Conservation (phyloP, 768 basidiomycete genomes). For the Macrolepiota fuliginosa region DNA sequence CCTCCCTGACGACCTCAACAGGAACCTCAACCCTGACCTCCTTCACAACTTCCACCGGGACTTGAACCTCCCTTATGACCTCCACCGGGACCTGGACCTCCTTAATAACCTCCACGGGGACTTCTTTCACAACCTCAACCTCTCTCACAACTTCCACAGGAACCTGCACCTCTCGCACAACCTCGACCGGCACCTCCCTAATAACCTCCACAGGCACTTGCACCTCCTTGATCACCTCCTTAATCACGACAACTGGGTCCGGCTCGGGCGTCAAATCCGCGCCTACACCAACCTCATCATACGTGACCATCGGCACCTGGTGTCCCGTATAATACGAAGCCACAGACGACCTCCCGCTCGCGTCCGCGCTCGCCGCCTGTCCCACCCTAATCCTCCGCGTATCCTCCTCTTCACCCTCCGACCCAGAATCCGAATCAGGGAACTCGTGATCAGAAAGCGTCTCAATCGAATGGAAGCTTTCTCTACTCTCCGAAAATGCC, state of each 20-base stretch:
- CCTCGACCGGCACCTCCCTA: conserved; percentile 11
- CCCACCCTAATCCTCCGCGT: conserved; percentile 67
- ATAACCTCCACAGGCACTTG: conserved; percentile 15
- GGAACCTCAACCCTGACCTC: conserved; percentile 7
- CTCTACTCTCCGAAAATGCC: conserved; percentile 35
- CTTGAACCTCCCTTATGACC: conserved; percentile 11
- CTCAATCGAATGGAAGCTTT: conserved; percentile 77
- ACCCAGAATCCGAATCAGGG: conserved; percentile 45
- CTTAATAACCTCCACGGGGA: neutral
- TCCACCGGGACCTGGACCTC: conserved; percentile 5
- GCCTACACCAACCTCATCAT: conserved; percentile 48
- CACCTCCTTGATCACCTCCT: conserved; percentile 1
- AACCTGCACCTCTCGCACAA: conserved; percentile 7
- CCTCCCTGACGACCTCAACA: conserved; percentile 2
- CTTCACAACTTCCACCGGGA: conserved; percentile 6
- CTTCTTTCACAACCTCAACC: conserved; percentile 6
- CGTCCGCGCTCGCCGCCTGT: conserved; percentile 26
- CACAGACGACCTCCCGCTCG: conserved; percentile 12
- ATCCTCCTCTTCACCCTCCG: conserved; percentile 46
- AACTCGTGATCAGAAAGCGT: conserved; percentile 71
- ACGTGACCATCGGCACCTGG: conserved; percentile 26
- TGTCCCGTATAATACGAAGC: conserved; percentile 32
- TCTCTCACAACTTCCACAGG: conserved; percentile 10
- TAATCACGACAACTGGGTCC: conserved; percentile 27
- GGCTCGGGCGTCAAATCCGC: conserved; percentile 37